phyloP scores from a whole-genome alignment of 768 basidiomycete genomes.

The Termitomyces sp. region DNA sequence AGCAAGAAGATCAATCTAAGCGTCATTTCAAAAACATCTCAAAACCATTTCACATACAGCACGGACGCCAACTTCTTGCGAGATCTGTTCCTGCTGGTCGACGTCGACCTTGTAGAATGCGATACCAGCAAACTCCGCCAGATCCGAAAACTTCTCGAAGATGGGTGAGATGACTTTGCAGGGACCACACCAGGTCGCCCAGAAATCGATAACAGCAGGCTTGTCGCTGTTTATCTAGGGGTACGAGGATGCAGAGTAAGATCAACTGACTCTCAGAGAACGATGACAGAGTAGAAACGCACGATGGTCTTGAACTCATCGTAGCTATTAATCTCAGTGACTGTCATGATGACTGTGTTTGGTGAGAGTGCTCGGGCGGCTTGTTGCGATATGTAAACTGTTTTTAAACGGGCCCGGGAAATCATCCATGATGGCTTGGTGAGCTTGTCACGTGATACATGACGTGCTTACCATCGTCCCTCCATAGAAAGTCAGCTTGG shows the following conservation, averaged over 20 bases:
- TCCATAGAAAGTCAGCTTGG: not conserved
- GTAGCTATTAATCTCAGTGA: conserved; percentile 28
- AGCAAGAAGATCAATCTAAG: not conserved
- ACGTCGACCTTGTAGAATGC: conserved; percentile 74
- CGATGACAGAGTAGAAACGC: conserved; percentile 15
- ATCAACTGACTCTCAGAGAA: not conserved
- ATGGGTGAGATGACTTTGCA: conserved; percentile 62
- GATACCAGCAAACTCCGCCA: conserved; percentile 26
- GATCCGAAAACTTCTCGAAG: conserved; percentile 49
- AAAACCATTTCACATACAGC: conserved; percentile 4
- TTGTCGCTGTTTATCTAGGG: conserved; percentile 40
- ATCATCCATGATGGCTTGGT: conserved; percentile 5
- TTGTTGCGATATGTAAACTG: not conserved
- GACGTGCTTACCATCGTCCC: conserved; percentile 3
- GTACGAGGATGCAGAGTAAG: not conserved
- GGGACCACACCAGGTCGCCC: conserved; percentile 75
- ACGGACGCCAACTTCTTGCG: conserved; percentile 37
- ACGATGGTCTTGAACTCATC: conserved; percentile 39
- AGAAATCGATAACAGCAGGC: conserved; percentile 60
- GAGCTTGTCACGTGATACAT: conserved; percentile 14
- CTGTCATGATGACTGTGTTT: conserved; percentile 26
- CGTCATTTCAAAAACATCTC: not conserved
- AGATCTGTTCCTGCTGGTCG: conserved; percentile 48
- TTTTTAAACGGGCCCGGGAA: not conserved
- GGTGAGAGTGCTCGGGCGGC: not conserved